Conservation (phyloP, 2,329 filamentous ascomycete species). For the Pseudocercospora cruenta region DNA sequence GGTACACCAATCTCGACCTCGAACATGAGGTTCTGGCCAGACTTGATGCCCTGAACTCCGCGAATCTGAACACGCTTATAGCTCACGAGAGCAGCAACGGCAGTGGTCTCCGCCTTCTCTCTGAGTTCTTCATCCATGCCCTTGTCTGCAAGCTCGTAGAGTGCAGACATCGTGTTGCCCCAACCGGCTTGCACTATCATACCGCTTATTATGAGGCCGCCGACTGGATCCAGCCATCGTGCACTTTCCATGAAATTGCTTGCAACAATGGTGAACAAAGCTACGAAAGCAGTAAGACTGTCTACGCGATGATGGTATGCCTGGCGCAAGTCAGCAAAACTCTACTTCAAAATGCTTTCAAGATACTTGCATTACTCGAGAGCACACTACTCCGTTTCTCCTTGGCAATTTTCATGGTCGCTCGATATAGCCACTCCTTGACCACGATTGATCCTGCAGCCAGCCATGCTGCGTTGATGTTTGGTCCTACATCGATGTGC, state of each 20-base stretch:
- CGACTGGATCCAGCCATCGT: slow-evolving; percentile 91
- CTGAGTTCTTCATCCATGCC: slow-evolving; percentile 85
- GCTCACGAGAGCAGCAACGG: slow-evolving; percentile 48
- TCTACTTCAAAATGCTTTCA: neutral
- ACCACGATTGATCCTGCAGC: slow-evolving; percentile 85
- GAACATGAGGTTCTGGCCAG: slow-evolving; percentile 92
- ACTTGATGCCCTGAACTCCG: slow-evolving; percentile 87
- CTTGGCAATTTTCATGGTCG: slow-evolving; percentile 95
- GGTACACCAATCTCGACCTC: slow-evolving; percentile 87
- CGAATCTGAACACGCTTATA: slow-evolving; percentile 64
- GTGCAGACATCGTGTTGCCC: slow-evolving; percentile 78
- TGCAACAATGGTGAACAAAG: slow-evolving; percentile 83
- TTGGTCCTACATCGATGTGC: slow-evolving; percentile 61
- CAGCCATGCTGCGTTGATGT: slow-evolving; percentile 92
- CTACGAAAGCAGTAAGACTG: slow-evolving; percentile 91
- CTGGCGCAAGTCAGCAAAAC: slow-evolving; percentile 5
- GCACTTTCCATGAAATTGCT: slow-evolving; percentile 85
- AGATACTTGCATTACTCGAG: slow-evolving; percentile 71
- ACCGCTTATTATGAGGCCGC: slow-evolving; percentile 86
- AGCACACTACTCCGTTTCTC: slow-evolving; percentile 95
- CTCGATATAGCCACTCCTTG: slow-evolving; percentile 96
- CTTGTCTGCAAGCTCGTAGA: slow-evolving; percentile 89
- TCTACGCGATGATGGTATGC: slow-evolving; percentile 93
- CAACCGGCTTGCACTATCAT: slow-evolving; percentile 91
- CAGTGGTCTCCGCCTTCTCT: slow-evolving; percentile 64